phyloP scores from a whole-genome alignment of 148 eudicot genomes.

The Chenopodium quinoa region DNA sequence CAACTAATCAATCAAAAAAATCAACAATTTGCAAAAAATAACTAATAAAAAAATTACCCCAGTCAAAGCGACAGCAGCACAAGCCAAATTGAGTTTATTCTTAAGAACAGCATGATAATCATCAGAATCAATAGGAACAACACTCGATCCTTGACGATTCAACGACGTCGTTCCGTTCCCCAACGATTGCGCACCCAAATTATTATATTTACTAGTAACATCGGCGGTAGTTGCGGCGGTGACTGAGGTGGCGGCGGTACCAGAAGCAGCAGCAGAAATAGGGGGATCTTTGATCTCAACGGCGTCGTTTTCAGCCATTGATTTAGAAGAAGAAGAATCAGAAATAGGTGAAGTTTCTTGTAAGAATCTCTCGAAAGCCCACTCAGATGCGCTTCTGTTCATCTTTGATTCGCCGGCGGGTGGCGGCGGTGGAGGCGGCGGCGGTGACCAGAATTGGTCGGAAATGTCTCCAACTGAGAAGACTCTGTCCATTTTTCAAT shows the following conservation, averaged over 20 bases:
- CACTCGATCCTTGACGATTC: conserved; percentile 23
- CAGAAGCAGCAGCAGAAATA: not conserved
- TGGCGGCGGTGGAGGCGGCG: conserved; percentile 35
- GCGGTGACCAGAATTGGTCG: conserved; percentile 76
- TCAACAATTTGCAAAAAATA: not conserved
- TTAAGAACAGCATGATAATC: conserved; percentile 73
- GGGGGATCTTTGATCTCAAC: conserved; percentile 45
- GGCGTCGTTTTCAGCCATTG: conserved; percentile 29
- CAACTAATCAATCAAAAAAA: not conserved
- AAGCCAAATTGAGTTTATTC: conserved; percentile 69
- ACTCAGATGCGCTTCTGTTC: conserved; percentile 82
- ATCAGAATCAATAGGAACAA: conserved; percentile 51
- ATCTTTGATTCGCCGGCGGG: conserved; percentile 33
- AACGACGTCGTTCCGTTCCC: conserved; percentile 24
- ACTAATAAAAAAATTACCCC: conserved; percentile 40
- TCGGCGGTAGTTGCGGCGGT: not conserved
- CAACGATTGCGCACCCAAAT: not conserved
- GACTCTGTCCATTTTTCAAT: conserved; percentile 68
- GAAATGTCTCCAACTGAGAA: conserved; percentile 86
- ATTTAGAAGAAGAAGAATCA: conserved; percentile 20
- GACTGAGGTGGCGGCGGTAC: not conserved
- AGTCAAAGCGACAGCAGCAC: conserved; percentile 84
- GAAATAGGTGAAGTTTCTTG: conserved; percentile 38
- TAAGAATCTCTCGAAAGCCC: conserved; percentile 79
- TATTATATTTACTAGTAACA: conserved; percentile 1